A percentile compares a stretch with the other conserved stretches of the same genome.
These are phyloP conservation scores for Porogramme epimiltina DNA, from an alignment of 1,284 basidiomycete genomes.

Conservation along the genomic window DNA sequence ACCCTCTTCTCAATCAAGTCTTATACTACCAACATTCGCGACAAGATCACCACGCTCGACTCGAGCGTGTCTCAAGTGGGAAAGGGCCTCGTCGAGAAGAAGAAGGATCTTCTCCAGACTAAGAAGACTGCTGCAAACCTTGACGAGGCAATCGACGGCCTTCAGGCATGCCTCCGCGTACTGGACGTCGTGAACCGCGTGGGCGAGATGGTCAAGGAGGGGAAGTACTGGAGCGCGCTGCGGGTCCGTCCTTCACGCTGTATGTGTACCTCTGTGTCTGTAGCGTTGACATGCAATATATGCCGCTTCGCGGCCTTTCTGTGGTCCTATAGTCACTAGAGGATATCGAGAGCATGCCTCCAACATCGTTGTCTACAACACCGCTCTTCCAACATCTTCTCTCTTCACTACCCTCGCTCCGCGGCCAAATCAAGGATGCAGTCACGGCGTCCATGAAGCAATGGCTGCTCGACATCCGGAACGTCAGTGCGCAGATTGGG, in stretches of 20 bases:
- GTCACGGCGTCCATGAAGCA: constrained; percentile 96
- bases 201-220: constrained; percentile 88
- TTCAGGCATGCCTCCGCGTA: constrained; percentile 91
- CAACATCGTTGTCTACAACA: constrained; percentile 88
- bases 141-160: constrained; percentile 93
- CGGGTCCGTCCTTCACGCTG: constrained; percentile 65
- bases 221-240: constrained; percentile 96
- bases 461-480: constrained; percentile 95
- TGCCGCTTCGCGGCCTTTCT: constrained; percentile 15
- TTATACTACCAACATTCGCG: constrained; percentile 80
- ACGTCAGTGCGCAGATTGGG: constrained; percentile 87
- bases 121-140: constrained; percentile 92
- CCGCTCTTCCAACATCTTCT: constrained; percentile 93
- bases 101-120: constrained; percentile 84
- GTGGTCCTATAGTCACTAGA: constrained; percentile 73
- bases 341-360: constrained; percentile 90
- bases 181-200: constrained; percentile 95
- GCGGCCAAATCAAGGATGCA: constrained; percentile 87
- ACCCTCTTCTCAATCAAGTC: constrained; percentile 94
- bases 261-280: constrained; percentile 22
- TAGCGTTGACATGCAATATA: constrained; percentile 26
- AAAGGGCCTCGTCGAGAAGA: constrained; percentile 86
- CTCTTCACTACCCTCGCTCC: constrained; percentile 88
- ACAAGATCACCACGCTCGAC: constrained; percentile 75
- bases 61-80: constrained; percentile 79